These are phyloP conservation scores for Neurospora sp. DNA, from an alignment of 495 filamentous ascomycete species.

Conservation along the genomic window DNA sequence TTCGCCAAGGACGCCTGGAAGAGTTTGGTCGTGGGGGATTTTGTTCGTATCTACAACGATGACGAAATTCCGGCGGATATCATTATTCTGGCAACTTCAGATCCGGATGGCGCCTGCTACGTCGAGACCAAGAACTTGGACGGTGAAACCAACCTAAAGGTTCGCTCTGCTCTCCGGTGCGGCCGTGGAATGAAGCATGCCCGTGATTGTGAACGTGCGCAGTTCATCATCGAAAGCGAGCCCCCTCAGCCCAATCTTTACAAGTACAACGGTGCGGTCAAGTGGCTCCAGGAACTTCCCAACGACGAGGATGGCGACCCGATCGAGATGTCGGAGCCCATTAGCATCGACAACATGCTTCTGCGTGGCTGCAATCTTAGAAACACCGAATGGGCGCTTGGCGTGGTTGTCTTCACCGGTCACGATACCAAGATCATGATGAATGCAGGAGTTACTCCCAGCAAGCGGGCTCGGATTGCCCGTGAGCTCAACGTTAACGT, in stretches of 20 bases:
- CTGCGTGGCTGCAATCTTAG: slow-evolving; percentile 86
- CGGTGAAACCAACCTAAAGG: slow-evolving; percentile 96
- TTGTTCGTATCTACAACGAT: slow-evolving; percentile 91
- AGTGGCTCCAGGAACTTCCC: slow-evolving; percentile 69
- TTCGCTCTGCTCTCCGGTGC: slow-evolving; percentile 82
- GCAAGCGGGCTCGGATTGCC: slow-evolving; percentile 82
- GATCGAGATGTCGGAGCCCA: slow-evolving; percentile 79
- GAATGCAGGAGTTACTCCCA: slow-evolving; percentile 94
- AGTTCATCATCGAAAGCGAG: slow-evolving; percentile 87
- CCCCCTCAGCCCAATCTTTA: slow-evolving; percentile 88
- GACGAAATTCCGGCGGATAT: slow-evolving; percentile 94
- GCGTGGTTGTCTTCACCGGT: slow-evolving; percentile 93
- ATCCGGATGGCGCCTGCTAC: slow-evolving; percentile 90
- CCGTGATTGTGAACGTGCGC: slow-evolving; percentile 76
- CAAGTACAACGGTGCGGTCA: slow-evolving; percentile 78
- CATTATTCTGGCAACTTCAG: slow-evolving; percentile 91
- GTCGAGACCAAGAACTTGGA: slow-evolving; percentile 98
- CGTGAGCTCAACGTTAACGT: slow-evolving; percentile 96
- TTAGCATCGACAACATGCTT: slow-evolving; percentile 88
- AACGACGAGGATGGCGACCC: slow-evolving; percentile 46
- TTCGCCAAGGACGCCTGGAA: slow-evolving; percentile 97
- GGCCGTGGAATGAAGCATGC: slow-evolving; percentile 79
- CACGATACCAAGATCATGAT: slow-evolving; percentile 99
- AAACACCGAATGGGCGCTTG: slow-evolving; percentile 95
- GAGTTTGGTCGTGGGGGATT: slow-evolving; percentile 89